Conservation (phyloP, 2,329 filamentous ascomycete genomes). For the Fusarium chaquense region DNA sequence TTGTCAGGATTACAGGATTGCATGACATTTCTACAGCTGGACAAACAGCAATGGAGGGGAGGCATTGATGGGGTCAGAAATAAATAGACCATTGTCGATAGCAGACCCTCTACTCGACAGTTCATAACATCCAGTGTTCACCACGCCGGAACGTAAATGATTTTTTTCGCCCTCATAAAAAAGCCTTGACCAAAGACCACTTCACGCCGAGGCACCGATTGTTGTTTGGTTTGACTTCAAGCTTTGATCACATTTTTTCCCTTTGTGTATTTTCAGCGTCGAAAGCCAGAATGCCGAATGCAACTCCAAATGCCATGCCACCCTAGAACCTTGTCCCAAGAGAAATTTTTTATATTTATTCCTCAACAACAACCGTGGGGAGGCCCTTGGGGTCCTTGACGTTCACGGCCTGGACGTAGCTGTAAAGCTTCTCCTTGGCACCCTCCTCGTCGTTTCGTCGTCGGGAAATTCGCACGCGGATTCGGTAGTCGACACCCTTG, state of each 20-base stretch:
- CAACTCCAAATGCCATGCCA: conserved; percentile 62
- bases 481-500: conserved; percentile 98
- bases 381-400: conserved; percentile 99
- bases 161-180: conserved; percentile 41
- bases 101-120: conserved; percentile 46
- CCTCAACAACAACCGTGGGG: conserved; percentile 87
- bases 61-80: conserved; percentile 43
- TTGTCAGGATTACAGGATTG: conserved; percentile 52
- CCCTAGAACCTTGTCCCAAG: conserved; percentile 57
- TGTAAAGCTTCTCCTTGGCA: conserved; percentile 99
- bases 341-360: conserved; percentile 63
- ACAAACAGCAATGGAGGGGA: conserved; percentile 29
- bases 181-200: conserved; percentile 41
- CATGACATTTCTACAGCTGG: conserved; percentile 47
- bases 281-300: conserved; percentile 61
- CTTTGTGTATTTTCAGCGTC: conserved; percentile 55
- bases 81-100: conserved; percentile 47
- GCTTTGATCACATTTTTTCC: conserved; percentile 54
- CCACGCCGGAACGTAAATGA: conserved; percentile 43
- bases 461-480: conserved; percentile 98
- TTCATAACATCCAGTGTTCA: conserved; percentile 39
- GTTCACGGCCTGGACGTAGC: conserved; percentile 99
- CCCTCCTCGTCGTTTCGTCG: conserved; percentile 99
- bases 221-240: conserved; percentile 45
- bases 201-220: conserved; percentile 49